Conservation (phyloP, 2,329 filamentous ascomycete species). For the Ceratocystis destructans region DNA sequence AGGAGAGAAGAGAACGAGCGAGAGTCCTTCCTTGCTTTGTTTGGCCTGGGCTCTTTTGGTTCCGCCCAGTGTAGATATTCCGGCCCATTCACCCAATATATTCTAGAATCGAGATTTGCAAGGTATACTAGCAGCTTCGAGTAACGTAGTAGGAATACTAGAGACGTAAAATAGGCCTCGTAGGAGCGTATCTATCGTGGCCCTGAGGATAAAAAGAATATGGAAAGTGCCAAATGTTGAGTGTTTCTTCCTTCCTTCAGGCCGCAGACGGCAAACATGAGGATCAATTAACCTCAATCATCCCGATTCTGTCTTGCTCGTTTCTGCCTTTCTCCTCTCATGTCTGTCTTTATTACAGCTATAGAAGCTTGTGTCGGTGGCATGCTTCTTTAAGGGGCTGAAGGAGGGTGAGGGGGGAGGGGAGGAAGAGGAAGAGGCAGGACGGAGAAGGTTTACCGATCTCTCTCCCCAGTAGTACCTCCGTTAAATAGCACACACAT, state of each 20-base stretch:
- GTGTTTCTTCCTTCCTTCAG: neutral
- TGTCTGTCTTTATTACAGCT: neutral
- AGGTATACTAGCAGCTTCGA: too few species aligned
- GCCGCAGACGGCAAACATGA: neutral
- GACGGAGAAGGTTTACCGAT: too few species aligned
- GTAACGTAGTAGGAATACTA: too few species aligned
- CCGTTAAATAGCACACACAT: neutral
- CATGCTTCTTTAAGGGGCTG: neutral
- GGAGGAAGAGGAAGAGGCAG: too few species aligned
- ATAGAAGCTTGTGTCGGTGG: neutral
- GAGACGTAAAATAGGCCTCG: neutral
- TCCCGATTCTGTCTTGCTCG: neutral
- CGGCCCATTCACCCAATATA: too few species aligned
- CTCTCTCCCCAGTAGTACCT: too few species aligned
- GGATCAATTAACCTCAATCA: conserved; percentile 8
- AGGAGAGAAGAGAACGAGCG: neutral
- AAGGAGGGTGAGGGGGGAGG: neutral
- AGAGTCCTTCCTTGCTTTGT: neutral
- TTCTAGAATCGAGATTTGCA: too few species aligned
- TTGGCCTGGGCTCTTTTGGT: too few species aligned
- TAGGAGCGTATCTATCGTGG: neutral
- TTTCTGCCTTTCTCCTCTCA: neutral
- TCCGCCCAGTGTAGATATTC: too few species aligned
- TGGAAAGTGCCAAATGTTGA: too few species aligned
- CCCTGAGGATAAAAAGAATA: too few species aligned